Evolutionary conservation across 179 eudicot species (phyloP).

Genomic region (Camellia oleifera): DNA sequence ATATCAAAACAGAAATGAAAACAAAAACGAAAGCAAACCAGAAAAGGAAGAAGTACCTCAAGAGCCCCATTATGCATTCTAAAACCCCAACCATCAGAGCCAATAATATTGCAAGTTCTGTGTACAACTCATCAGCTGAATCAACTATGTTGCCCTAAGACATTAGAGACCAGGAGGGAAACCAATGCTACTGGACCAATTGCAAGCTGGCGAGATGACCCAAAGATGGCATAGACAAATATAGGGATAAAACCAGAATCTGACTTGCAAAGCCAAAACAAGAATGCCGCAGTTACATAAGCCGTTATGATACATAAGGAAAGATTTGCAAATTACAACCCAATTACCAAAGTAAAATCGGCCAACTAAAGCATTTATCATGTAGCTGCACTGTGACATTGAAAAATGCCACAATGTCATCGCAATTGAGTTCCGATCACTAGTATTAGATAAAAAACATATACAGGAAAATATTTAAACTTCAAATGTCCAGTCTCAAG

Average conservation of each 20-base stretch:
- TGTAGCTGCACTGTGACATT: neutral
- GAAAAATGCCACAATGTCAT: neutral
- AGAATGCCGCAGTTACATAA: slow-evolving; percentile 18
- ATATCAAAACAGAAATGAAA: neutral
- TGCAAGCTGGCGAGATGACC: slow-evolving; percentile 98
- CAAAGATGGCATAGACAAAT: slow-evolving; percentile 91
- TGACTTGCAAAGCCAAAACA: slow-evolving; percentile 33
- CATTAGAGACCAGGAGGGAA: slow-evolving; percentile 91
- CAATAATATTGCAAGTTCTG: slow-evolving; percentile 92
- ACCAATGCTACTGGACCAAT: slow-evolving; percentile 99
- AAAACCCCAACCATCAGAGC: slow-evolving; percentile 96
- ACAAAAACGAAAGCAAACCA: neutral
- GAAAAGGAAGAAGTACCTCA: slow-evolving; percentile 53
- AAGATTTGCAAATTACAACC: neutral
- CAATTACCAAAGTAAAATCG: neutral
- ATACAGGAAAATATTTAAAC: neutral
- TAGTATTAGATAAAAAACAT: neutral
- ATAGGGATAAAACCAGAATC: slow-evolving; percentile 94
- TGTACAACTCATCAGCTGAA: slow-evolving; percentile 75
- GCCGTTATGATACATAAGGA: slow-evolving; percentile 1
- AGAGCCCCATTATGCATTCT: slow-evolving; percentile 90
- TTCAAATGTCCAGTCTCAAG: neutral
- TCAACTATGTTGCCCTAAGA: slow-evolving; percentile 66
- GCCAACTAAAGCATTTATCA: neutral
- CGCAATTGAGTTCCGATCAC: neutral